A percentile compares a stretch with the other conserved stretches of the same genome.
Conservation (phyloP, 768 basidiomycete species). For the Russula vinacea region DNA sequence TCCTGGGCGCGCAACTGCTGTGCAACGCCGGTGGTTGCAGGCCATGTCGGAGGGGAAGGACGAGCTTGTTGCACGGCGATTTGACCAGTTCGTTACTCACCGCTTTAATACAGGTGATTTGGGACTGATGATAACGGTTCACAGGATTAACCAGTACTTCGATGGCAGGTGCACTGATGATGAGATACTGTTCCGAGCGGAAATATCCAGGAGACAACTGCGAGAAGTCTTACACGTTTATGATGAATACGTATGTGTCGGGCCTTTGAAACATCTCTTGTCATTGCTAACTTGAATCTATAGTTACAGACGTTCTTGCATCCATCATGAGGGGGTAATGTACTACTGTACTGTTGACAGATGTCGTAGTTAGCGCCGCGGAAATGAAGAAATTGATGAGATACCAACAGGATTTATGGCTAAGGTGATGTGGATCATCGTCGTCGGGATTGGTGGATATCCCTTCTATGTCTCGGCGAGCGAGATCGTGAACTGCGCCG, state of each 20-base stretch:
- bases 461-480: conserved; percentile 25
- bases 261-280: background rate
- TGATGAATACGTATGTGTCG: conserved; percentile 77
- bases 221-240: conserved; percentile 82
- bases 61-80: conserved; percentile 61
- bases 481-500: conserved; percentile 25
- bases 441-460: conserved; percentile 5
- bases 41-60: conserved; percentile 88
- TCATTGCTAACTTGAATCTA: conserved; percentile 8
- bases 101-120: background rate
- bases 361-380: background rate
- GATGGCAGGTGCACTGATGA: conserved; percentile 90
- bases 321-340: conserved; percentile 34
- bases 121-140: background rate
- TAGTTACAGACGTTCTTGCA: conserved; percentile 49
- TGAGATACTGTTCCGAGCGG: conserved; percentile 87
- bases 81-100: conserved; percentile 60
- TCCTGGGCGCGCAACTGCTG: conserved; percentile 74
- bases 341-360: background rate
- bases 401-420: background rate
- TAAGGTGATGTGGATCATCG: conserved; percentile 15
- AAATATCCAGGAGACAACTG: conserved; percentile 79
- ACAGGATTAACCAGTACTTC: conserved; percentile 87
- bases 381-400: background rate
- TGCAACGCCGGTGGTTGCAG: conserved; percentile 80